phyloP scores from a whole-genome alignment of 78 protist genomes.

The Dictyostelium firmibasis region DNA sequence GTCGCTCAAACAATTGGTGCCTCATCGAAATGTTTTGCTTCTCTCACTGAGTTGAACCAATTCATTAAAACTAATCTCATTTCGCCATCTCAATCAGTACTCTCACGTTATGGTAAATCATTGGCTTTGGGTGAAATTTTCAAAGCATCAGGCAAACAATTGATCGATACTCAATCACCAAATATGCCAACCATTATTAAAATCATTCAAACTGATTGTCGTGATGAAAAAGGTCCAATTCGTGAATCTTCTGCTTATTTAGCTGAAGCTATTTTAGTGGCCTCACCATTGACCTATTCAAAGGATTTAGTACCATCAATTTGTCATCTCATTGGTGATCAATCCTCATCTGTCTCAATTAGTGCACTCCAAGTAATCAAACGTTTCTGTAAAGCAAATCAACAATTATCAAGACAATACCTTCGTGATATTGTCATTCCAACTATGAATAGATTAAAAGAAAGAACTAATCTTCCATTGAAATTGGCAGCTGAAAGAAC shows the following conservation, averaged over 20 bases:
- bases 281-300: neutral
- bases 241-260: conserved; percentile 57
- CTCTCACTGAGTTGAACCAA: neutral
- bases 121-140: conserved; percentile 42
- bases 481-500: conserved; percentile 72
- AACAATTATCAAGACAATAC: conserved; percentile 20
- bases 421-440: conserved; percentile 63
- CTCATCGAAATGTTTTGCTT: conserved; percentile 49
- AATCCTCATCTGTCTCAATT: conserved; percentile 54
- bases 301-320: conserved; percentile 32
- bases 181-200: conserved; percentile 22
- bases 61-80: conserved; percentile 40
- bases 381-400: conserved; percentile 45
- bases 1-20: conserved; percentile 65
- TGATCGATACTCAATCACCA: neutral
- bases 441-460: conserved; percentile 70
- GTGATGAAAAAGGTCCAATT: conserved; percentile 75
- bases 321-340: conserved; percentile 41
- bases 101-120: conserved; percentile 68
- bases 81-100: conserved; percentile 39
- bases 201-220: conserved; percentile 45
- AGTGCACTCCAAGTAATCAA: conserved; percentile 60
- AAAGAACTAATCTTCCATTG: conserved; percentile 75
- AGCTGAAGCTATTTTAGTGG: conserved; percentile 27
- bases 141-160: conserved; percentile 13